Conservation (phyloP, 768 basidiomycete genomes). For the Termitomyces sp. region DNA sequence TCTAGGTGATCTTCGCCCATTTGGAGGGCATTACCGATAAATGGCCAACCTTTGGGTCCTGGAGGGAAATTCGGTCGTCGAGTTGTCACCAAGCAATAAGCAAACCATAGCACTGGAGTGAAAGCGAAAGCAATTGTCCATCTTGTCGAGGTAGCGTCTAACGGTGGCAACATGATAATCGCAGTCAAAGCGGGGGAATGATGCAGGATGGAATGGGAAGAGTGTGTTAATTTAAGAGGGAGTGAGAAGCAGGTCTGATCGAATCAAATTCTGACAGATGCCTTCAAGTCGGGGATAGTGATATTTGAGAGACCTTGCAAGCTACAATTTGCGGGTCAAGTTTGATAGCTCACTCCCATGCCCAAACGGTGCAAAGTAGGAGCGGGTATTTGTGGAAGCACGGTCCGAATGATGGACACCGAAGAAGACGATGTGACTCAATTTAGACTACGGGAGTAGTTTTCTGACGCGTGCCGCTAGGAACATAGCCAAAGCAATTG, state of each 20-base stretch:
- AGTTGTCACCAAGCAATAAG: slow-evolving; percentile 24
- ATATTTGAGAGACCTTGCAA: slow-evolving; percentile 7
- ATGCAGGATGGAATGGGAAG: slow-evolving; percentile 5
- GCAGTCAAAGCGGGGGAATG: slow-evolving; percentile 2
- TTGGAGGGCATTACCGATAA: slow-evolving; percentile 50
- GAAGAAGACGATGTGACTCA: slow-evolving; percentile 21
- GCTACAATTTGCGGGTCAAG: slow-evolving; percentile 7
- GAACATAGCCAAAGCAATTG: slow-evolving; percentile 17
- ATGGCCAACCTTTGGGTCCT: slow-evolving; percentile 43
- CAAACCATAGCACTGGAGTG: slow-evolving; percentile 16
- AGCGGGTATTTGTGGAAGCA: slow-evolving; percentile 13
- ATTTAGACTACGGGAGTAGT: slow-evolving; percentile 24
- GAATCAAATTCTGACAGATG: slow-evolving; percentile 12
- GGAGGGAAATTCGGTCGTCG: slow-evolving; percentile 37
- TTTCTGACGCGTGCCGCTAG: slow-evolving; percentile 26
- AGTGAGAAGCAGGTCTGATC: slow-evolving; percentile 15
- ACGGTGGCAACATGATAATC: slow-evolving; percentile 8
- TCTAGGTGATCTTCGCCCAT: slow-evolving; percentile 39
- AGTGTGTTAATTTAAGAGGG: slow-evolving; percentile 15
- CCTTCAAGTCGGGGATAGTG: slow-evolving; percentile 10
- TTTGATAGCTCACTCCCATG: slow-evolving; percentile 8
- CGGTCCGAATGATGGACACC: slow-evolving; percentile 18
- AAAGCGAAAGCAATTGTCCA: slow-evolving; percentile 15
- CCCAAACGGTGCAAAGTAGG: slow-evolving; percentile 11
- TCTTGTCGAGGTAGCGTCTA: slow-evolving; percentile 4